Percentiles rank a stretch among this genome's conserved stretches.
These are phyloP conservation scores for Brassica incana DNA, from an alignment of 345 rosid species.

Conservation along the genomic window DNA sequence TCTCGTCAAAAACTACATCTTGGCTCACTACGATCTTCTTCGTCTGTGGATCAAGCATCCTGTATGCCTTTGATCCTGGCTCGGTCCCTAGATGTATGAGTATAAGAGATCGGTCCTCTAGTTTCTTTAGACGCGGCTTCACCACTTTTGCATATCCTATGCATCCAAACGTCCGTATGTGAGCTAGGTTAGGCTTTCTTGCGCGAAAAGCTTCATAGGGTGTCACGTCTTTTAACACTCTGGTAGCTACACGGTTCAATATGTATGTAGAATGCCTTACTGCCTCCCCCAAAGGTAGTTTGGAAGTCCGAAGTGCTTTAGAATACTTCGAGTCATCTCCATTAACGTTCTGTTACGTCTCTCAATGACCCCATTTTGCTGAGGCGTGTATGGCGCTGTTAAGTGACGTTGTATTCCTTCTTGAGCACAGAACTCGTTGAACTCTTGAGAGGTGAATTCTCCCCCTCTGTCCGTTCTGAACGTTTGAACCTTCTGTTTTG, in stretches of 20 bases:
- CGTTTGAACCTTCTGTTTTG: not conserved
- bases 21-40: too few relatives aligned
- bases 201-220: not conserved
- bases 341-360: not conserved
- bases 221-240: not conserved
- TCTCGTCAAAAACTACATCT: not conserved
- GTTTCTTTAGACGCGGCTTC: not conserved
- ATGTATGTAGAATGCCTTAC: not conserved
- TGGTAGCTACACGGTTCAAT: not conserved
- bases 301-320: not conserved
- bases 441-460: not conserved
- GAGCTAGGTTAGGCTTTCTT: not conserved
- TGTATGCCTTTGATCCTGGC: not conserved
- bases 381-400: not conserved
- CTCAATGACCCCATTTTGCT: not conserved
- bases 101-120: not conserved
- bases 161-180: not conserved
- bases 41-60: not conserved
- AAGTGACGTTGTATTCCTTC: not conserved
- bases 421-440: not conserved
- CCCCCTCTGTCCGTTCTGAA: not conserved
- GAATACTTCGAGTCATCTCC: not conserved
- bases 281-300: not conserved
- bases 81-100: not conserved
- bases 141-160: not conserved